Percentiles rank a stretch among this genome's conserved stretches.
phyloP scores from a whole-genome alignment of 495 filamentous ascomycete genomes.

The Daldinia caldariorum region DNA sequence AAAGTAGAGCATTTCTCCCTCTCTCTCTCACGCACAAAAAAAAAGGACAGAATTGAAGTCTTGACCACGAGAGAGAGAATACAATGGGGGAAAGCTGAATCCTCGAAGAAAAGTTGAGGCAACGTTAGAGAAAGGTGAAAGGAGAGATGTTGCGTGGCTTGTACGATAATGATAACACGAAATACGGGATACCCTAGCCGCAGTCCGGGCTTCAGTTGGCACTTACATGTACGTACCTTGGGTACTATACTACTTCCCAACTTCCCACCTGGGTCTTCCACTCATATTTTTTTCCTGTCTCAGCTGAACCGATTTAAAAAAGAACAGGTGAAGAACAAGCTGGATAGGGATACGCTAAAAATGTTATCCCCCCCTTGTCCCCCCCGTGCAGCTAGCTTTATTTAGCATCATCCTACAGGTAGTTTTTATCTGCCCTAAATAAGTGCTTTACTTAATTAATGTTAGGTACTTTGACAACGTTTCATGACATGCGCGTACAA shows the following conservation, averaged over 20 bases:
- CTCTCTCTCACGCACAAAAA: conserved; percentile 22
- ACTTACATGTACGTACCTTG: not conserved
- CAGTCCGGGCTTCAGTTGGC: conserved; percentile 37
- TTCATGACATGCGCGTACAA: conserved; percentile 37
- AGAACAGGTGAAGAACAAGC: conserved; percentile 25
- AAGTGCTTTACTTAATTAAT: too few relatives aligned
- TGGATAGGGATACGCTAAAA: conserved; percentile 31
- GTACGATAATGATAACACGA: conserved; percentile 39
- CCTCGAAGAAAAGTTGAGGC: conserved; percentile 33
- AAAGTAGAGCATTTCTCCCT: conserved; percentile 37
- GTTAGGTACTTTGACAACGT: not conserved
- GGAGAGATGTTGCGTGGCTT: conserved; percentile 41
- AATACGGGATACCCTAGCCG: conserved; percentile 41
- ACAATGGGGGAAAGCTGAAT: conserved; percentile 29
- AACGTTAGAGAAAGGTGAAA: conserved; percentile 21
- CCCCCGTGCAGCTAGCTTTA: conserved; percentile 41
- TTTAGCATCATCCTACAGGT: conserved; percentile 29
- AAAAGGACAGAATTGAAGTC: conserved; percentile 29
- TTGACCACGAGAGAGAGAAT: conserved; percentile 27
- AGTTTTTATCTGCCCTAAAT: conserved; percentile 11
- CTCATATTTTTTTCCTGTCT: conserved; percentile 11
- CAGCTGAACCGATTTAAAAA: conserved; percentile 34
- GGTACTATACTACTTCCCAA: conserved; percentile 1
- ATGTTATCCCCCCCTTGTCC: conserved; percentile 6
- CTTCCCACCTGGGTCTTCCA: conserved; percentile 7